These are phyloP conservation scores for Alternaria sp. DNA, from an alignment of 2,329 filamentous ascomycete species.

Conservation along the genomic window DNA sequence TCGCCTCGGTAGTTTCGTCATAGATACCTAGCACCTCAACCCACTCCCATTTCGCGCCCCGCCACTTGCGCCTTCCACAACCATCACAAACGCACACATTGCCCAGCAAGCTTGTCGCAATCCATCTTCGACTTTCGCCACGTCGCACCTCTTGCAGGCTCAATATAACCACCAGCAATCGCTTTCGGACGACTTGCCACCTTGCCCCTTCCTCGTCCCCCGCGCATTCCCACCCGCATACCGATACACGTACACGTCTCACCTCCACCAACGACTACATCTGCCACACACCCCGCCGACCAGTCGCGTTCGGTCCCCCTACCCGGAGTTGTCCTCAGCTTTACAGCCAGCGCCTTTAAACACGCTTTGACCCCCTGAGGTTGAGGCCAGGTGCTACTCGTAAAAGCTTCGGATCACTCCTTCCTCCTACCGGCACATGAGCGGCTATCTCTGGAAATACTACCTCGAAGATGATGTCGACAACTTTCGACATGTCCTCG, in stretches of 20 bases:
- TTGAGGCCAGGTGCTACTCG: constrained; percentile 84
- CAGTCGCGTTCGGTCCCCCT: constrained; percentile 28
- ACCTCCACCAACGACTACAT: neutral
- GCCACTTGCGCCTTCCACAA: constrained; percentile 10
- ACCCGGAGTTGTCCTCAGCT: constrained; percentile 54
- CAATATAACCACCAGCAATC: neutral
- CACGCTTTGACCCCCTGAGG: constrained; percentile 83
- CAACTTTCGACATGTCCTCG: constrained; percentile 86
- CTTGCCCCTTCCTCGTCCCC: constrained; percentile 7
- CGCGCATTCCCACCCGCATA: neutral
- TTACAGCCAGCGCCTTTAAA: constrained; percentile 77
- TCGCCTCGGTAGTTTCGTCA: constrained; percentile 44
- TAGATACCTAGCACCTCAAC: constrained; percentile 26
- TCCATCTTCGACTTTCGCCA: neutral
- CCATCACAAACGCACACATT: neutral
- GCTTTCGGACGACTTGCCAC: constrained; percentile 19
- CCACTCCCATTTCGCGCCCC: constrained; percentile 22
- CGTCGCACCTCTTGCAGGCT: neutral
- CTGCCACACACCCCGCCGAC: constrained; percentile 32
- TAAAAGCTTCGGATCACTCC: constrained; percentile 59
- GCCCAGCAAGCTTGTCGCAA: constrained; percentile 4
- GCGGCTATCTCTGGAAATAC: constrained; percentile 93
- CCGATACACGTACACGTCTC: neutral
- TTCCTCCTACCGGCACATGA: constrained; percentile 70
- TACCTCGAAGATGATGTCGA: constrained; percentile 99